Evolutionary conservation across 2,329 filamentous ascomycete species (phyloP).

Genomic region (Monilinia laxa): DNA sequence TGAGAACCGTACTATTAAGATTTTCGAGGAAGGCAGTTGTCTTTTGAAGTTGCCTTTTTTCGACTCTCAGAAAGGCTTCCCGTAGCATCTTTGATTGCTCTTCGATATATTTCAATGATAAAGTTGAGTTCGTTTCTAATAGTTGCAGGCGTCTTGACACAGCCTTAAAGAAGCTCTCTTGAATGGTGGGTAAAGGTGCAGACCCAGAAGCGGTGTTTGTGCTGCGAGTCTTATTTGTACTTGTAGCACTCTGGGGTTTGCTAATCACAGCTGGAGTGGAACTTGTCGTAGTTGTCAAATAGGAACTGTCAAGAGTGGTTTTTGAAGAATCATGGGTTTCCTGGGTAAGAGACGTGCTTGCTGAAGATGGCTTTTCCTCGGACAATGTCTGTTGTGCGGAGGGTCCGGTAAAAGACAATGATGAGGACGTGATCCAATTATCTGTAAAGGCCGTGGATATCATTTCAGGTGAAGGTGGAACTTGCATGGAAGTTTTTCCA

Average conservation of each 20-base stretch:
- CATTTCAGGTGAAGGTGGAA: conserved; percentile 19
- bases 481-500: conserved; percentile 12
- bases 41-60: conserved; percentile 83
- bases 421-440: conserved; percentile 16
- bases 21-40: conserved; percentile 77
- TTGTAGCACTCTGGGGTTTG: conserved; percentile 31
- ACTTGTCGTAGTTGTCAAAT: conserved; percentile 21
- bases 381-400: conserved; percentile 14
- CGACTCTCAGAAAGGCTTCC: conserved; percentile 81
- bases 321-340: conserved; percentile 19
- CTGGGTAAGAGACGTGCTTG: conserved; percentile 4
- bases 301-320: conserved; percentile 22
- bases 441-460: conserved; percentile 19
- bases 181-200: conserved; percentile 73
- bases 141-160: conserved; percentile 89
- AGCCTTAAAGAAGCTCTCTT: conserved; percentile 97
- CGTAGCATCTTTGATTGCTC: conserved; percentile 89
- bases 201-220: conserved; percentile 46
- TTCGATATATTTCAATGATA: conserved; percentile 94
- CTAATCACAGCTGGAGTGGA: conserved; percentile 24
- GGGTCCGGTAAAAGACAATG: conserved; percentile 12
- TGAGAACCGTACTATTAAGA: conserved; percentile 83
- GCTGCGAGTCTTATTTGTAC: conserved; percentile 34
- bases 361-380: not conserved
- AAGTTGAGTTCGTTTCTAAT: conserved; percentile 86